Conservation (phyloP, 2,329 filamentous ascomycete species). For the Blumeriella jaapii region DNA sequence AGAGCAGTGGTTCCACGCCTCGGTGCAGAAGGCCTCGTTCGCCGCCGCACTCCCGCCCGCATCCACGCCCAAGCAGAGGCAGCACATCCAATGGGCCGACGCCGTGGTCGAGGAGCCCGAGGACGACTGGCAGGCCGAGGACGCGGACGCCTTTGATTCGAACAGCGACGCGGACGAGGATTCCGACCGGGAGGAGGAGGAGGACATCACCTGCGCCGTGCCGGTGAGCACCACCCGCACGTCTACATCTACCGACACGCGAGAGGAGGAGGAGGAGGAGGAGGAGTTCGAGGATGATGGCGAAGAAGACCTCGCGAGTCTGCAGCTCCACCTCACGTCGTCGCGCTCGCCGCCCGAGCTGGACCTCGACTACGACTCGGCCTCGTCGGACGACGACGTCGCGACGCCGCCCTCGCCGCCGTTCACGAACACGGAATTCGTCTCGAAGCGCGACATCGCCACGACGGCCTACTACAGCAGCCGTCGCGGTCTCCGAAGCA, state of each 20-base stretch:
- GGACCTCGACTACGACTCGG: constrained; percentile 58
- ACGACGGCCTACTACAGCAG: constrained; percentile 29
- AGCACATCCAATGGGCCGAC: constrained; percentile 82
- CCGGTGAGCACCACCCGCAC: background rate
- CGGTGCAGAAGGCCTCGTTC: constrained; percentile 96
- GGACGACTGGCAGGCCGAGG: constrained; percentile 58
- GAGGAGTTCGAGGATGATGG: constrained; percentile 41
- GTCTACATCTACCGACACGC: constrained; percentile 6
- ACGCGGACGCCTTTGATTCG: constrained; percentile 41
- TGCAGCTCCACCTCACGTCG: constrained; percentile 56
- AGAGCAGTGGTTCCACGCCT: constrained; percentile 56
- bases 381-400: constrained; percentile 58
- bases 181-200: background rate
- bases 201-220: too few species aligned
- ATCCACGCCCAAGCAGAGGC: constrained; percentile 41
- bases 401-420: constrained; percentile 46
- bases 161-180: constrained; percentile 34
- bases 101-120: constrained; percentile 61
- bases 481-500: constrained; percentile 24
- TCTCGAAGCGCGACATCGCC: constrained; percentile 40
- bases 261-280: constrained; percentile 25
- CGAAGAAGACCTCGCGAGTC: constrained; percentile 49
- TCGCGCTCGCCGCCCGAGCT: constrained; percentile 55
- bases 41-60: constrained; percentile 84
- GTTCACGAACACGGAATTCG: constrained; percentile 44